Evolutionary conservation across 78 protist species (phyloP).

Genomic region (Speleostelium caveatum): DNA sequence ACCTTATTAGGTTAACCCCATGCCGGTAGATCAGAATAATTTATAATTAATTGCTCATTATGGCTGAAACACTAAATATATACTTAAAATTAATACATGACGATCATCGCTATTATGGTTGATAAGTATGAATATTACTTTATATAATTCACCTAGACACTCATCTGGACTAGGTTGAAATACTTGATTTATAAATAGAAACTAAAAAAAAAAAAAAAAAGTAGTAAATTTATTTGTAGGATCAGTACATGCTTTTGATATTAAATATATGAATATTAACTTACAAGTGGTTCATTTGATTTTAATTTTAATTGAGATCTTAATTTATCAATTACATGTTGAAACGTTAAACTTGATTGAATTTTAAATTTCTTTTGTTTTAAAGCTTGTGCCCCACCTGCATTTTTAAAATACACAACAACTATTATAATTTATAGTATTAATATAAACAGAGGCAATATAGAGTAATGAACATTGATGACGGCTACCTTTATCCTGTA

Average conservation of each 20-base stretch:
- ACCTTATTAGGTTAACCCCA: too few species aligned
- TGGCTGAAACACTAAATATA: constrained; percentile 39
- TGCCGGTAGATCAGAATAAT: constrained; percentile 31
- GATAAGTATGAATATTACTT: constrained; percentile 6
- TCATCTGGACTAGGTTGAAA: constrained; percentile 83
- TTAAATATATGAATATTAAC: not conserved
- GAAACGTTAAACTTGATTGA: constrained; percentile 53
- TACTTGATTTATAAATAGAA: constrained; percentile 71
- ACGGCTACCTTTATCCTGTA: not conserved
- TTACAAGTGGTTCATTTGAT: constrained; percentile 72
- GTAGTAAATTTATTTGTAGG: not conserved
- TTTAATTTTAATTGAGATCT: constrained; percentile 70
- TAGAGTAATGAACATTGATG: not conserved
- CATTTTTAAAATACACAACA: constrained; percentile 72
- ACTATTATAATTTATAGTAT: constrained; percentile 12
- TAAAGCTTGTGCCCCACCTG: constrained; percentile 81
- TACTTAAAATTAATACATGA: not conserved
- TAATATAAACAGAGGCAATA: not conserved
- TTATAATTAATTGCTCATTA: constrained; percentile 70
- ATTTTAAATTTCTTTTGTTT: constrained; percentile 81
- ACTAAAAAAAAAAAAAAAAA: constrained; percentile 13
- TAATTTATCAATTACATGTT: constrained; percentile 65
- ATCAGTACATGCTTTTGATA: not conserved
- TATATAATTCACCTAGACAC: constrained; percentile 61
- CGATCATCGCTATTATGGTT: not conserved